Evolutionary conservation across 371 early-diverging fungal species (phyloP).

Genomic region (Mortierella sp.): DNA sequence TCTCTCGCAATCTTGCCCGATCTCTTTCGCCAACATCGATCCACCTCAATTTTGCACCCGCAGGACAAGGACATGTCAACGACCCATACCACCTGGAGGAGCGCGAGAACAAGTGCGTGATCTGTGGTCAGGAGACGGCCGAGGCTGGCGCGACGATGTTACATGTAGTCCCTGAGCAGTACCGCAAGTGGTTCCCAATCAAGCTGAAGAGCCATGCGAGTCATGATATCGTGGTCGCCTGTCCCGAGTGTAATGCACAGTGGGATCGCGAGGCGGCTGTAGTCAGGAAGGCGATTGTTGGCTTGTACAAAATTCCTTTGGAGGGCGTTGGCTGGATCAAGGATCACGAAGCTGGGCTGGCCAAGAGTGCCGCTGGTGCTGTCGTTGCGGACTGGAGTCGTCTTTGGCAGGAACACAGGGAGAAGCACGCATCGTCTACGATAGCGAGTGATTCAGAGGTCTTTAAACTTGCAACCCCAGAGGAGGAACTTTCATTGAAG

Average conservation of each 20-base stretch:
- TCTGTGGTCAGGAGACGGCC: constrained; percentile 40
- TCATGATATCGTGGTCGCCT: constrained; percentile 52
- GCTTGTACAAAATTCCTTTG: constrained; percentile 37
- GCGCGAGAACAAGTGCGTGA: constrained; percentile 56
- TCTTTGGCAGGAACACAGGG: constrained; percentile 25
- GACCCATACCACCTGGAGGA: constrained; percentile 56
- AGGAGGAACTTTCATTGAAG: not conserved
- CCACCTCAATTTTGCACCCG: constrained; percentile 53
- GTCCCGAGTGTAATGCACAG: constrained; percentile 48
- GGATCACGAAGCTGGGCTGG: constrained; percentile 47
- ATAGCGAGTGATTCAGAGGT: not conserved
- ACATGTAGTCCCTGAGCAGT: constrained; percentile 59
- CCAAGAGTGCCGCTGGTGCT: constrained; percentile 51
- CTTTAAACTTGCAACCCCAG: not conserved
- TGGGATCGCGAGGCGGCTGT: constrained; percentile 49
- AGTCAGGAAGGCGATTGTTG: constrained; percentile 43
- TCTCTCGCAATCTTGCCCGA: constrained; percentile 49
- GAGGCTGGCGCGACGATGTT: constrained; percentile 52
- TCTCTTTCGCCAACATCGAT: constrained; percentile 48
- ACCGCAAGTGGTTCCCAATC: constrained; percentile 56
- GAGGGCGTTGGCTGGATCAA: constrained; percentile 58
- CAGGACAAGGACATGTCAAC: constrained; percentile 49
- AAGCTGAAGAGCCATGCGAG: constrained; percentile 58
- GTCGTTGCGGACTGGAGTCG: constrained; percentile 46
- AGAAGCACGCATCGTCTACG: not conserved